phyloP scores from a whole-genome alignment of 768 basidiomycete species.

The Pisolithus marmoratus region DNA sequence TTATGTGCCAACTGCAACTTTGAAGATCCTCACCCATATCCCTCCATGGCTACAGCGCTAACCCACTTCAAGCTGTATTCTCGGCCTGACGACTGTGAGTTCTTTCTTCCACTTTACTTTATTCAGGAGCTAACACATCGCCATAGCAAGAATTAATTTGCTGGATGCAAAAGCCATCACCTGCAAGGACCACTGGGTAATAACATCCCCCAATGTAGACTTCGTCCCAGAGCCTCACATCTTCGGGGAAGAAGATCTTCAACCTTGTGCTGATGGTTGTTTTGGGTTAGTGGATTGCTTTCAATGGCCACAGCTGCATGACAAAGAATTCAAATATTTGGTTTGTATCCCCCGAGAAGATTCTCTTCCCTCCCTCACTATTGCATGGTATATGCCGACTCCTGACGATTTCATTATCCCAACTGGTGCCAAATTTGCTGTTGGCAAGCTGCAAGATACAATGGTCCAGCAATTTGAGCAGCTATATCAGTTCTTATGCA shows the following conservation, averaged over 20 bases:
- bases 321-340: background rate
- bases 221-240: slow-evolving; percentile 4
- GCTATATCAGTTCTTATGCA: too few species aligned
- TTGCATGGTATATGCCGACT: too few species aligned
- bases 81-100: background rate
- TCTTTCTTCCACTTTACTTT: background rate
- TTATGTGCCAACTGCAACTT: too few species aligned
- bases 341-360: slow-evolving; percentile 2
- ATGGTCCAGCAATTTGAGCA: too few species aligned
- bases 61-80: background rate
- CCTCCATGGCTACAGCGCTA: too few species aligned
- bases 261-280: background rate
- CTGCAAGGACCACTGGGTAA: background rate
- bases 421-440: too few species aligned
- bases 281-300: background rate
- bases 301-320: slow-evolving; percentile 2
- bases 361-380: background rate
- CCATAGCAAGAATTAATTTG: background rate
- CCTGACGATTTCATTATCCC: too few species aligned
- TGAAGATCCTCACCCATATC: too few species aligned
- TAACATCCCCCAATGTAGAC: slow-evolving; percentile 3
- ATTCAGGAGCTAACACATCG: background rate
- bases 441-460: too few species aligned
- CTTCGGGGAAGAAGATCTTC: background rate
- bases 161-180: background rate